Evolutionary conservation across 139 green algal genomes (phyloP), one percentile per base, ranked within the genome.

Genomic region (Coelastrella sp.): DNA sequence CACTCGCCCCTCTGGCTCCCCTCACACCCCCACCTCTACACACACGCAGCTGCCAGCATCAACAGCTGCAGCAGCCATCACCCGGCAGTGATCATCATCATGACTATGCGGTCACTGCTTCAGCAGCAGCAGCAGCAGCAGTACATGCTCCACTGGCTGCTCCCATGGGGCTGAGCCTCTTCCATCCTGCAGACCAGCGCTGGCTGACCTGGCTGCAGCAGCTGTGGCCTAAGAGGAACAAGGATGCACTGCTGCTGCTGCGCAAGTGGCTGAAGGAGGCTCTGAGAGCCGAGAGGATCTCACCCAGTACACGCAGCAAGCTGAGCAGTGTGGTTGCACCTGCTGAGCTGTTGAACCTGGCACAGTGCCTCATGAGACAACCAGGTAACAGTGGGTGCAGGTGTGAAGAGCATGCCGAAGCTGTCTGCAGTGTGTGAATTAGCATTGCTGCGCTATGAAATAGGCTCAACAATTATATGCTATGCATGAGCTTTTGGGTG

Each of bases 261-360:
- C 89, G 93, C 43, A 92, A 93, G 84, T 93, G 88, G 86, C 79
- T 95, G 4, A 89, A 91, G 45, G 90, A 96, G 85, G 92, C 88
- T 4, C 66, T 89, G 21, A 60, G 92, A 4, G 82, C 89, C 66
- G 92, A 93, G 81, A 72, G 34, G 30, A 51, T 80, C 23, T 68
- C 90, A 27, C 88, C 85, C n/a, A 79, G 67, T 6, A 41, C 51
- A 37, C 78, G 86, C 30, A 85, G 67, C 77, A 92, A 90, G 82
- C 86, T 87, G 38, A 82, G 81, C 25, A 91, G 84, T 8, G 71
- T 64, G 41, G 88, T 93, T 67, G 45, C 69, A 7, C 63, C 91
- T 0, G 68, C 53, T 4, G 92, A 96, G 77, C 81, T 96, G 43
- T 21, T 41, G 15, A 81, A 43, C 2, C 82, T 95, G 8, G 66